Percentiles rank a stretch among this genome's conserved stretches.
phyloP scores from a whole-genome alignment of 495 filamentous ascomycete species.

The Penicillium paradoxum region DNA sequence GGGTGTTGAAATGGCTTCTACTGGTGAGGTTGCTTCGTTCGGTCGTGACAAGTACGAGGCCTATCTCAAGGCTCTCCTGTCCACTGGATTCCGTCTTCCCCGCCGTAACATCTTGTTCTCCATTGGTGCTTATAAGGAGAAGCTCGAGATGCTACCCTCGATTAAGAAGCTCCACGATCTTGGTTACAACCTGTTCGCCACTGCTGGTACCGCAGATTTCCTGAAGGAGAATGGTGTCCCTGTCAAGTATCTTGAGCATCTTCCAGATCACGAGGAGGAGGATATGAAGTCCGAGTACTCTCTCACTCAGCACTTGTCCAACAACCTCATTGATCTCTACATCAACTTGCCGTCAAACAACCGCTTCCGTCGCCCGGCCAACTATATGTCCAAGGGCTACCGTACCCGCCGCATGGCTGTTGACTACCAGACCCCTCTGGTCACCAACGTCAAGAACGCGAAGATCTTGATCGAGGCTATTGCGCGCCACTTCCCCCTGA shows the following conservation, averaged over 20 bases:
- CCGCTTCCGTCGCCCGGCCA: slow-evolving; percentile 88
- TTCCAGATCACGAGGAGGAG: slow-evolving; percentile 57
- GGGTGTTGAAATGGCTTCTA: slow-evolving; percentile 98
- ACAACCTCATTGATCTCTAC: slow-evolving; percentile 96
- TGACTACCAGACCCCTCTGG: slow-evolving; percentile 94
- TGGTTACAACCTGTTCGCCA: slow-evolving; percentile 93
- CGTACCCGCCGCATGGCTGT: slow-evolving; percentile 95
- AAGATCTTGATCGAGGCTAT: slow-evolving; percentile 96
- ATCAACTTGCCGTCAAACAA: slow-evolving; percentile 99
- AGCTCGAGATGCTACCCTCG: slow-evolving; percentile 92
- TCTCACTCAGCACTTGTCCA: slow-evolving; percentile 87
- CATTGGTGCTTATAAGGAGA: slow-evolving; percentile 96
- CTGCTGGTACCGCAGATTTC: slow-evolving; percentile 93
- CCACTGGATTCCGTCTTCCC: slow-evolving; percentile 94
- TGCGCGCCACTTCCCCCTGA: slow-evolving; percentile 76
- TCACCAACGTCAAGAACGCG: slow-evolving; percentile 98
- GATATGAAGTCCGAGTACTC: slow-evolving; percentile 95
- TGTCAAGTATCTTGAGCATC: slow-evolving; percentile 85
- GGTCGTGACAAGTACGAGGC: slow-evolving; percentile 95
- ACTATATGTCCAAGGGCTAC: slow-evolving; percentile 98
- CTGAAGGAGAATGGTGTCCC: slow-evolving; percentile 84
- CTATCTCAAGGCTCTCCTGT: slow-evolving; percentile 90
- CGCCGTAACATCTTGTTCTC: slow-evolving; percentile 93
- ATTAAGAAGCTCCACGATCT: slow-evolving; percentile 80
- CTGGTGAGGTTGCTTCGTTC: slow-evolving; percentile 96